Conservation (phyloP, 108 stramenopile genomes). For the Cyclostephanos invisitatus region DNA sequence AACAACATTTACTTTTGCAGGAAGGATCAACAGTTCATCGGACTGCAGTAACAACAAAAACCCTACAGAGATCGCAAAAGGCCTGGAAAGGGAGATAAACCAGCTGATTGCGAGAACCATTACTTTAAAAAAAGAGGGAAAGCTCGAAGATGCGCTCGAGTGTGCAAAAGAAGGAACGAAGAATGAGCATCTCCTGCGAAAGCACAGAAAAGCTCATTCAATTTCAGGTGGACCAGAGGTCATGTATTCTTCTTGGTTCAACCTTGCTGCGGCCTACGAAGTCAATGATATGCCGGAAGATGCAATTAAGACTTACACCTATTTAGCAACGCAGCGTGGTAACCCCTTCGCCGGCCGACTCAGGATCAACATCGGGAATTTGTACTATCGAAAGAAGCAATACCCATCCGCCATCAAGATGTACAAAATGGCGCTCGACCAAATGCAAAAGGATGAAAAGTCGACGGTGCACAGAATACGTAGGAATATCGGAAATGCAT, state of each 20-base stretch:
- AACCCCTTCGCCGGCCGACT: constrained; percentile 54
- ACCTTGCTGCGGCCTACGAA: constrained; percentile 77
- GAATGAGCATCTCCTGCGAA: constrained; percentile 63
- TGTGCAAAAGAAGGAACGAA: constrained; percentile 84
- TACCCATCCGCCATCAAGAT: constrained; percentile 83
- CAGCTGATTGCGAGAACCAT: constrained; percentile 70
- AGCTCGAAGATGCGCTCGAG: constrained; percentile 66
- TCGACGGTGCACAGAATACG: constrained; percentile 70
- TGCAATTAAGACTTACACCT: constrained; percentile 71
- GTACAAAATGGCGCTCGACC: constrained; percentile 92
- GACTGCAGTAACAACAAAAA: constrained; percentile 7
- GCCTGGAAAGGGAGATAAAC: constrained; percentile 76
- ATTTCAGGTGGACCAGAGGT: constrained; percentile 62
- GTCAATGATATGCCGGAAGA: constrained; percentile 80
- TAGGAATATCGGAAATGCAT: constrained; percentile 88
- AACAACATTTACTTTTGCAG: not conserved
- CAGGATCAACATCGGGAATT: constrained; percentile 89
- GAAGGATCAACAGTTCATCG: not conserved
- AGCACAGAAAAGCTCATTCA: constrained; percentile 60
- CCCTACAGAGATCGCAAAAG: constrained; percentile 18
- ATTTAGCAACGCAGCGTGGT: constrained; percentile 67
- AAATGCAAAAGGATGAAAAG: constrained; percentile 68
- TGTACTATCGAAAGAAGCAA: constrained; percentile 77
- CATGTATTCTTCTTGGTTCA: constrained; percentile 79
- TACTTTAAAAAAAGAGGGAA: constrained; percentile 38